Conservation (phyloP, 805 yeast species). For the Zygoascus flipseniorum region DNA sequence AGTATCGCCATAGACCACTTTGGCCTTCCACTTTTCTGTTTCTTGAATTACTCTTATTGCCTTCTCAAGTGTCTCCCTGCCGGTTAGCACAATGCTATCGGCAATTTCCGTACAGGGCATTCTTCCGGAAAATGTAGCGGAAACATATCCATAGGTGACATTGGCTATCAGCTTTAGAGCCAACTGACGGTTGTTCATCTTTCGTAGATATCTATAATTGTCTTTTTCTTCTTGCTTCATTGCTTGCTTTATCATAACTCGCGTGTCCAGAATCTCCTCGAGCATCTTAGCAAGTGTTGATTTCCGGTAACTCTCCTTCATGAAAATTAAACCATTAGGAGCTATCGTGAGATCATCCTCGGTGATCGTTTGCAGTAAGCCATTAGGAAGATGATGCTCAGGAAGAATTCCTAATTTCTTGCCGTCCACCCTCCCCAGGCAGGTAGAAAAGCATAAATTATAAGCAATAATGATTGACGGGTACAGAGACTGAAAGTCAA, state of each 20-base stretch:
- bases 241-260: conserved; percentile 70
- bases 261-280: conserved; percentile 67
- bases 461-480: conserved; percentile 90
- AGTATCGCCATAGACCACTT: conserved; percentile 95
- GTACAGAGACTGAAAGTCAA: conserved; percentile 89
- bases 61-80: conserved; percentile 69
- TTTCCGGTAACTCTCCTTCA: conserved; percentile 53
- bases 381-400: conserved; percentile 44
- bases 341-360: conserved; percentile 53
- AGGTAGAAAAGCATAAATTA: conserved; percentile 54
- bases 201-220: conserved; percentile 29
- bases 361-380: conserved; percentile 42
- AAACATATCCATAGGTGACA: conserved; percentile 92
- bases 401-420: conserved; percentile 30
- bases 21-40: conserved; percentile 64
- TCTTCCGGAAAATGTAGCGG: conserved; percentile 91
- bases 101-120: conserved; percentile 97
- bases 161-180: conserved; percentile 88
- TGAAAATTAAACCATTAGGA: conserved; percentile 83
- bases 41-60: conserved; percentile 63
- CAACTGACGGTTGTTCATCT: conserved; percentile 68
- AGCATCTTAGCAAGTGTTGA: conserved; percentile 79
- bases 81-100: conserved; percentile 88
- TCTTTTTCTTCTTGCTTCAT: conserved; percentile 40
- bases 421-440: conserved; percentile 31